phyloP scores from a whole-genome alignment of 805 yeast genomes.

The Citeromyces matritensis region DNA sequence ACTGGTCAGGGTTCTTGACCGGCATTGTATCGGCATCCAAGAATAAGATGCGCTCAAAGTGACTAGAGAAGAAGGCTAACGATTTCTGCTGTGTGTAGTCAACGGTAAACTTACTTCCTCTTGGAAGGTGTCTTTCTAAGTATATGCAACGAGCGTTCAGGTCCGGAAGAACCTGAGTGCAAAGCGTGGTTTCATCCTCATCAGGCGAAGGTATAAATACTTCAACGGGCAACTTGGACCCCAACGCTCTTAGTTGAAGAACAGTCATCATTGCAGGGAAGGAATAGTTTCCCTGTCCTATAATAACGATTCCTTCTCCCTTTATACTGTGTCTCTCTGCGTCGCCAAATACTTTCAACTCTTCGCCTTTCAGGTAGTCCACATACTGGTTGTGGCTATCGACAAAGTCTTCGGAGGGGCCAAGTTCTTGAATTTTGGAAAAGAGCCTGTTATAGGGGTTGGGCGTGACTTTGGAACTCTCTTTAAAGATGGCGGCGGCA shows the following conservation, averaged over 20 bases:
- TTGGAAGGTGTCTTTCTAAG: conserved; percentile 41
- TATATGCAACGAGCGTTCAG: conserved; percentile 56
- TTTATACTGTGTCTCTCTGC: no score
- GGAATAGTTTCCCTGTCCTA: conserved; percentile 71
- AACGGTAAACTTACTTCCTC: conserved; percentile 34
- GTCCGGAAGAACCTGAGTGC: conserved; percentile 45
- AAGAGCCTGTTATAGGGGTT: no score
- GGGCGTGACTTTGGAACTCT: no score
- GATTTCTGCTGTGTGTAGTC: conserved; percentile 51
- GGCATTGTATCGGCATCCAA: conserved; percentile 72
- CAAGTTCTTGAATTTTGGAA: no score
- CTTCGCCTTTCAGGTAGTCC: no score
- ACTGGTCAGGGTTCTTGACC: conserved; percentile 40
- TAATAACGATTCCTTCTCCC: conserved; percentile 44
- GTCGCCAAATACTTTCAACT: no score
- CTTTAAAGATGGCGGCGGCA: no score
- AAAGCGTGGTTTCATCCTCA: conserved; percentile 60
- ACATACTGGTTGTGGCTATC: no score
- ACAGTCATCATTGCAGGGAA: conserved; percentile 57
- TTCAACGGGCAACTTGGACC: conserved; percentile 66
- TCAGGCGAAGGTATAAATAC: conserved; percentile 57
- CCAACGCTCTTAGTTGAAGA: conserved; percentile 46
- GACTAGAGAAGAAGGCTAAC: conserved; percentile 55
- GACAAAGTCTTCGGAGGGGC: no score
- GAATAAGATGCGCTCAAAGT: conserved; percentile 56